Conservation (phyloP, 352 stramenopile species). For the Phytophthora lateralis region DNA sequence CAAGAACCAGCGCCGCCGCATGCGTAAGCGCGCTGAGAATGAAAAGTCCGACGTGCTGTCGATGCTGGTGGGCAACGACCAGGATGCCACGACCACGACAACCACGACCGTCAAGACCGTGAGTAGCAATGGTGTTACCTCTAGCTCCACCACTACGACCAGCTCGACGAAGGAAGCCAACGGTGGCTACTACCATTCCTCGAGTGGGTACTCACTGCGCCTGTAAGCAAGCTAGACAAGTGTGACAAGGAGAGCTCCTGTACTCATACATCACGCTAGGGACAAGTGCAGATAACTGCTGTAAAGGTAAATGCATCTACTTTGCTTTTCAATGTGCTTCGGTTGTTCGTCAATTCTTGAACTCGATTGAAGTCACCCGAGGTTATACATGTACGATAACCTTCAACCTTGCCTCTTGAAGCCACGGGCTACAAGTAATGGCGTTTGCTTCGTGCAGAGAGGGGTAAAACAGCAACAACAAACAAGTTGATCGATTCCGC, state of each 20-base stretch:
- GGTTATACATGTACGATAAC: too few species aligned
- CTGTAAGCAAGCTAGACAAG: conserved; percentile 38
- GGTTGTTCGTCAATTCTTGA: too few species aligned
- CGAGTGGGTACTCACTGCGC: conserved; percentile 67
- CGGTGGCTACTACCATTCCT: conserved; percentile 70
- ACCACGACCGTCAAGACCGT: conserved; percentile 33
- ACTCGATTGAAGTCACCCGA: too few species aligned
- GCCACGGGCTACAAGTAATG: too few species aligned
- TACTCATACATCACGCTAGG: conserved; percentile 13
- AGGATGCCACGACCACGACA: conserved; percentile 24
- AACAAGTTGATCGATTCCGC: too few species aligned
- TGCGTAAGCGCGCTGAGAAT: conserved; percentile 82
- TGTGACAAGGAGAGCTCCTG: conserved; percentile 12
- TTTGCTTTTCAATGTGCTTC: not conserved
- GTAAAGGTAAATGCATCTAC: conserved; percentile 12
- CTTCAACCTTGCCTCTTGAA: too few species aligned
- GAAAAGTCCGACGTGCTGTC: conserved; percentile 71
- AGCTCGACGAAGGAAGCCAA: conserved; percentile 32
- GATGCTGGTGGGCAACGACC: conserved; percentile 52
- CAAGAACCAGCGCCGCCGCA: conserved; percentile 82
- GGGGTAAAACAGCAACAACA: too few species aligned
- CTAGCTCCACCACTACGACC: conserved; percentile 27
- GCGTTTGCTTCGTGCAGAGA: too few species aligned
- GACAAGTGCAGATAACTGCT: too few species aligned
- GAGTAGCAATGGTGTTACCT: conserved; percentile 14